Evolutionary conservation across 768 basidiomycete species (phyloP).

Genomic region (Boletus reticulatus): DNA sequence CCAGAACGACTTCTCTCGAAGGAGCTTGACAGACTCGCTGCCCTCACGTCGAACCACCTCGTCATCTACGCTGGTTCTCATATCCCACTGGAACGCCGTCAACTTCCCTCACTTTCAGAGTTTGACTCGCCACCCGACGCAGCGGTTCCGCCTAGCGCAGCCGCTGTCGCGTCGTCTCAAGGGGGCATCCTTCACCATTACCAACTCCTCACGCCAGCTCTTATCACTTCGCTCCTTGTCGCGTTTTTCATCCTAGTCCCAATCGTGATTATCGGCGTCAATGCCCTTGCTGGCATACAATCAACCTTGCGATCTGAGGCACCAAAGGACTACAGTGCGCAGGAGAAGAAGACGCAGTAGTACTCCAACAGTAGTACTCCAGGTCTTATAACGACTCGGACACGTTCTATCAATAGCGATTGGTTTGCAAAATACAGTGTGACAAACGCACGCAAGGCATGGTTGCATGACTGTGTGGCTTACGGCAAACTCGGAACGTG

Average conservation of each 20-base stretch:
- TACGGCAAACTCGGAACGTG: too few relatives aligned
- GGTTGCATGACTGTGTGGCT: too few relatives aligned
- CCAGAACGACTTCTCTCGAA: constrained; percentile 45
- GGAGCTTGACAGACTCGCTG: constrained; percentile 48
- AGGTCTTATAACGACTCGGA: too few relatives aligned
- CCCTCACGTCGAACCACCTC: constrained; percentile 57
- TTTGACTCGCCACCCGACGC: constrained; percentile 29
- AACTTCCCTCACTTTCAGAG: constrained; percentile 29
- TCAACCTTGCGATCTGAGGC: constrained; percentile 60
- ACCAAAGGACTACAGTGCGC: constrained; percentile 64
- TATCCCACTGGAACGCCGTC: constrained; percentile 41
- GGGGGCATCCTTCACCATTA: constrained; percentile 71
- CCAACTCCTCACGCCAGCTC: constrained; percentile 73
- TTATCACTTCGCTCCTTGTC: constrained; percentile 66
- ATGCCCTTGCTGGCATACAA: constrained; percentile 71
- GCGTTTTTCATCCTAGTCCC: constrained; percentile 68
- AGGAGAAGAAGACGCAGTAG: constrained; percentile 78
- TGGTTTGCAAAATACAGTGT: too few relatives aligned
- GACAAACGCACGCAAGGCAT: too few relatives aligned
- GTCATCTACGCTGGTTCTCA: constrained; percentile 63
- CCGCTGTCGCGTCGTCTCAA: constrained; percentile 29
- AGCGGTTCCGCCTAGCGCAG: constrained; percentile 30
- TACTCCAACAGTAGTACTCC: constrained; percentile 43
- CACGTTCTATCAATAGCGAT: too few relatives aligned
- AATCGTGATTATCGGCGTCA: constrained; percentile 59